phyloP scores from a whole-genome alignment of 371 early-diverging fungal species.

The Lichtheimia ornata region DNA sequence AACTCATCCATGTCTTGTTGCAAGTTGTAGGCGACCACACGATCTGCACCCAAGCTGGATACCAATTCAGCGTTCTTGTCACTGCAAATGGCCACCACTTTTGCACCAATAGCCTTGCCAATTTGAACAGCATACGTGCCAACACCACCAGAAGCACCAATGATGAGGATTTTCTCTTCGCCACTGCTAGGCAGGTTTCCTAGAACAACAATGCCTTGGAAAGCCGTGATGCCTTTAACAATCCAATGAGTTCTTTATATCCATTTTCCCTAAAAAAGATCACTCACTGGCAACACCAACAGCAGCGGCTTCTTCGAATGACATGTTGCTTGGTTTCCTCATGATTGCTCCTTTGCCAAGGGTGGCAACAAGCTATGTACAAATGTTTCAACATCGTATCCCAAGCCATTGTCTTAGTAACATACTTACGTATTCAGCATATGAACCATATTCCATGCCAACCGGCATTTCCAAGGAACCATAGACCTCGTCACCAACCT shows the following conservation, averaged over 20 bases:
- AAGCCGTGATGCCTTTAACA: slow-evolving; percentile 34
- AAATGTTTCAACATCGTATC: no score
- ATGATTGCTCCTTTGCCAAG: slow-evolving; percentile 29
- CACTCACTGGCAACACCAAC: slow-evolving; percentile 30
- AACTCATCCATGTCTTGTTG: slow-evolving; percentile 25
- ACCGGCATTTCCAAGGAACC: slow-evolving; percentile 31
- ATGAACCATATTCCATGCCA: slow-evolving; percentile 27
- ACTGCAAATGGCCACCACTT: slow-evolving; percentile 69
- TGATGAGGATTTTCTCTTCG: slow-evolving; percentile 33
- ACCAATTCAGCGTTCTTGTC: slow-evolving; percentile 51
- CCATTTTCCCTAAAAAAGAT: no score
- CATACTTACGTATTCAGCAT: slow-evolving; percentile 46
- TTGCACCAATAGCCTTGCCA: slow-evolving; percentile 56
- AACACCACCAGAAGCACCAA: slow-evolving; percentile 64
- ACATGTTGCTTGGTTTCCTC: slow-evolving; percentile 44
- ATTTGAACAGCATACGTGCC: slow-evolving; percentile 69
- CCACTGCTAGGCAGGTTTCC: slow-evolving; percentile 11
- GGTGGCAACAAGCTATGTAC: slow-evolving; percentile 14
- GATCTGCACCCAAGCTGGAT: slow-evolving; percentile 58
- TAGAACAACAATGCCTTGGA: slow-evolving; percentile 28
- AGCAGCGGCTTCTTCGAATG: slow-evolving; percentile 54
- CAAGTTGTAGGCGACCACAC: slow-evolving; percentile 57
- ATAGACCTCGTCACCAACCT: slow-evolving; percentile 55
- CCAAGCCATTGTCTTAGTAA: no score
- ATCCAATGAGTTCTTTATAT: neutral